phyloP scores from a whole-genome alignment of 257 asterid species.

The Gentiana dahurica region DNA sequence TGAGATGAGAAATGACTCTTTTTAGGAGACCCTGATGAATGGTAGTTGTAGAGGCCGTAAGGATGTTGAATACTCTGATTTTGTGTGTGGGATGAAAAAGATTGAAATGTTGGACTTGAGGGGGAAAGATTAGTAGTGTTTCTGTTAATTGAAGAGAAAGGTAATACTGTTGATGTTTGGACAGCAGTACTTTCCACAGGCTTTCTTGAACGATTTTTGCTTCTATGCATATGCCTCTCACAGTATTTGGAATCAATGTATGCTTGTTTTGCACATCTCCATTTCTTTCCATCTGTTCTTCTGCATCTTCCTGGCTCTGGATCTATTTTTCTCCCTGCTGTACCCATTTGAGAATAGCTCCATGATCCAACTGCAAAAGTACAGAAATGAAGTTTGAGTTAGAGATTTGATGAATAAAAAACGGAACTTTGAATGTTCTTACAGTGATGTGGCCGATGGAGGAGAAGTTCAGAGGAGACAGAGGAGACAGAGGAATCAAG shows the following conservation, averaged over 20 bases:
- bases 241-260: constrained; percentile 96
- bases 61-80: constrained; percentile 1
- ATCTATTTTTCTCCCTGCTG: constrained; percentile 68
- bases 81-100: constrained; percentile 8
- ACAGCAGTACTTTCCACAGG: constrained; percentile 71
- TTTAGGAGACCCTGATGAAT: constrained; percentile 24
- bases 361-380: constrained; percentile 49
- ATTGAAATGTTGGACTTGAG: constrained; percentile 10
- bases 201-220: constrained; percentile 99
- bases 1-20: constrained; percentile 18
- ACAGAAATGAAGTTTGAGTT: not conserved
- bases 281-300: constrained; percentile 93
- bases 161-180: constrained; percentile 18
- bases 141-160: constrained; percentile 27
- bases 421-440: not conserved
- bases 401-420: not conserved
- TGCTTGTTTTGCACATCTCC: constrained; percentile 96
- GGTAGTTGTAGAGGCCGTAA: constrained; percentile 26
- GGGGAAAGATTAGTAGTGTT: constrained; percentile 7
- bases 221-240: constrained; percentile 99
- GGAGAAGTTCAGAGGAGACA: constrained; percentile 46
- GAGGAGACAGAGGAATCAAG: constrained; percentile 55
- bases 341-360: constrained; percentile 70
- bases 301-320: constrained; percentile 98
- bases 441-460: constrained; percentile 52